Base-by-base conservation (phyloP, 805 yeast species). In the Gaillardinia entomophila region DNA sequence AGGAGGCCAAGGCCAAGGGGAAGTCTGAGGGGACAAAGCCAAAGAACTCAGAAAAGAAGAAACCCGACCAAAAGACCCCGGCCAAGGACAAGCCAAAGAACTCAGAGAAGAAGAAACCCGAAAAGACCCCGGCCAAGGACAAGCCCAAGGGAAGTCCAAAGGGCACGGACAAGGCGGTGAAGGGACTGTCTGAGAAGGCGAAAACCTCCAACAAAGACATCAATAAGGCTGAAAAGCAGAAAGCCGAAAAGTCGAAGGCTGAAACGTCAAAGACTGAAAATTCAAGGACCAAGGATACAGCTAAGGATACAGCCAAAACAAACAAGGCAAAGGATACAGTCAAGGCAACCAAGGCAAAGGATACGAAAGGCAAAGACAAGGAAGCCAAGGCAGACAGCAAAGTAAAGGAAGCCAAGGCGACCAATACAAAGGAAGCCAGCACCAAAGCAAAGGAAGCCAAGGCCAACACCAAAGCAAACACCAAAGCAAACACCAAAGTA, bases 261-360 rank as follows among this genome's bases (percentile, higher is more conserved):
- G n/a, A n/a, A n/a, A n/a, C n/a, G n/a, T n/a, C n/a, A n/a, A n/a
- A n/a, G n/a, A n/a, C n/a, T n/a, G n/a, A n/a, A n/a, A n/a, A n/a
- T n/a, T n/a, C n/a, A n/a, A n/a, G n/a, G n/a, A n/a, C n/a, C n/a
- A n/a, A n/a, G n/a, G n/a, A n/a, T n/a, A n/a, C n/a, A n/a, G n/a
- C n/a, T n/a, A n/a, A n/a, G n/a, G n/a, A n/a, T n/a, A n/a, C n/a
- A n/a, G n/a, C n/a, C n/a, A n/a, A n/a, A n/a, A n/a, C n/a, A n/a
- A n/a, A n/a, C n/a, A n/a, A n/a, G n/a, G n/a, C n/a, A n/a, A n/a
- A n/a, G n/a, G n/a, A n/a, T n/a, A n/a, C n/a, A n/a, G n/a, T n/a
- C n/a, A n/a, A n/a, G n/a, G n/a, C n/a, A 31, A 55, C 43, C 28
- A 51, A 43, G 23, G 54, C 43, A 28, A 63, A 40, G 46, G 23